These are phyloP conservation scores for Paramecium caudatum DNA, from an alignment of 73 alveolate species.

Conservation along the genomic window DNA sequence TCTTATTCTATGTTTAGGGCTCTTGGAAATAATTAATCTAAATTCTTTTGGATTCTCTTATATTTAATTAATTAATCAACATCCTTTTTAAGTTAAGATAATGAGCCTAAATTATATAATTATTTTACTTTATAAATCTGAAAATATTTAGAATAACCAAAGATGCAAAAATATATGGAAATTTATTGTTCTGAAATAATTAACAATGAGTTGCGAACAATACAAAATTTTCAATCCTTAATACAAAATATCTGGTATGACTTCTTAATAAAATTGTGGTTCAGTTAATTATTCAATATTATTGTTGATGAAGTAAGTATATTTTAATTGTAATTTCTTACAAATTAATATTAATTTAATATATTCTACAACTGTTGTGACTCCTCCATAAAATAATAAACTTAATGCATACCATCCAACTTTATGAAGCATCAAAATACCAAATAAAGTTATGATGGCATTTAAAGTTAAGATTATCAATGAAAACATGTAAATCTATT, in stretches of 20 bases:
- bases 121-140: slow-evolving; percentile 30
- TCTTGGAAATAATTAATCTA: slow-evolving; percentile 45
- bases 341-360: neutral
- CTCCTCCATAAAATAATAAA: slow-evolving; percentile 49
- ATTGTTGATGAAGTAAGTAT: slow-evolving; percentile 30
- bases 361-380: slow-evolving; percentile 25
- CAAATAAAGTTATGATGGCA: slow-evolving; percentile 24
- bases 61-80: slow-evolving; percentile 4
- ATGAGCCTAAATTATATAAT: neutral
- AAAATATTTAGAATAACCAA: slow-evolving; percentile 59
- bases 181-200: slow-evolving; percentile 24
- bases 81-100: neutral
- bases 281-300: slow-evolving; percentile 55
- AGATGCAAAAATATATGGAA: slow-evolving; percentile 49
- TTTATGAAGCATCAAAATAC: slow-evolving; percentile 45
- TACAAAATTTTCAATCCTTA: neutral
- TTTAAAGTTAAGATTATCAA: slow-evolving; percentile 12
- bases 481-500: slow-evolving; percentile 21
- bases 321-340: slow-evolving; percentile 36
- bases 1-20: neutral
- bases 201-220: slow-evolving; percentile 20
- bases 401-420: slow-evolving; percentile 34
- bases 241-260: slow-evolving; percentile 29
- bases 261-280: slow-evolving; percentile 61
- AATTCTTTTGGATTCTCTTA: neutral